phyloP scores from a whole-genome alignment of 352 stramenopile genomes.

The Pythium brachiatum region DNA sequence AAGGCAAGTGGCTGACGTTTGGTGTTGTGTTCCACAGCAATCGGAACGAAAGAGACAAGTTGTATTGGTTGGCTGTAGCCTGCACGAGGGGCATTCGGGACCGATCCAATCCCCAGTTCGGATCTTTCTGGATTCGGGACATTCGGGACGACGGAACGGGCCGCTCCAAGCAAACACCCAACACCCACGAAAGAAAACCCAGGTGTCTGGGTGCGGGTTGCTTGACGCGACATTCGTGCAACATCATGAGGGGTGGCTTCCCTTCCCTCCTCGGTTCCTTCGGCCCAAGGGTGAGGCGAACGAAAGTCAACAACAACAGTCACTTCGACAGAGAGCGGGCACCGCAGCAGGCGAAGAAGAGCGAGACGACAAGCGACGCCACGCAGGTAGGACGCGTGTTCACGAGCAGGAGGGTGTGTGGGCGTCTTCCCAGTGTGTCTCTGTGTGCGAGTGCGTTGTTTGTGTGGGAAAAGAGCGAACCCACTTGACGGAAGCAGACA shows the following conservation, averaged over 20 bases:
- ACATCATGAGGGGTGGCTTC: slow-evolving; percentile 3
- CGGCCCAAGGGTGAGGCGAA: slow-evolving; percentile 15
- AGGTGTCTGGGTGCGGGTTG: neutral
- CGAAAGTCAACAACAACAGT: slow-evolving; percentile 23
- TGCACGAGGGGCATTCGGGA: slow-evolving; percentile 21
- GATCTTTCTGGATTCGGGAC: neutral
- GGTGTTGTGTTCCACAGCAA: slow-evolving; percentile 16
- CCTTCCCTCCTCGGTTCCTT: slow-evolving; percentile 1
- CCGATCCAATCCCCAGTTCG: slow-evolving; percentile 14
- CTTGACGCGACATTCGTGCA: slow-evolving; percentile 26
- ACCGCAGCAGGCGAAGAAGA: slow-evolving; percentile 6
- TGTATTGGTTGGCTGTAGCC: slow-evolving; percentile 27
- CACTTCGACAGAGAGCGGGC: slow-evolving; percentile 18
- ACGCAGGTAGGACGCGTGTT: slow-evolving; percentile 1
- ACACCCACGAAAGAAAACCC: neutral
- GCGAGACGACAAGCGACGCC: neutral
- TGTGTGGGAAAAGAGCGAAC: neutral
- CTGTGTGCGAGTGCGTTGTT: neutral
- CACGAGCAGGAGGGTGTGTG: neutral
- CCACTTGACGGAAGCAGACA: neutral
- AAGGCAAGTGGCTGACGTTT: slow-evolving; percentile 9
- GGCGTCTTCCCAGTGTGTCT: neutral
- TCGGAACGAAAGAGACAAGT: slow-evolving; percentile 2
- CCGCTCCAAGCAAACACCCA: neutral
- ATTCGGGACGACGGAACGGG: neutral